Evolutionary conservation across 2,329 filamentous ascomycete genomes (phyloP), one percentile per base, ranked within the genome.

Genomic region (Lasiodiplodia sp.): DNA sequence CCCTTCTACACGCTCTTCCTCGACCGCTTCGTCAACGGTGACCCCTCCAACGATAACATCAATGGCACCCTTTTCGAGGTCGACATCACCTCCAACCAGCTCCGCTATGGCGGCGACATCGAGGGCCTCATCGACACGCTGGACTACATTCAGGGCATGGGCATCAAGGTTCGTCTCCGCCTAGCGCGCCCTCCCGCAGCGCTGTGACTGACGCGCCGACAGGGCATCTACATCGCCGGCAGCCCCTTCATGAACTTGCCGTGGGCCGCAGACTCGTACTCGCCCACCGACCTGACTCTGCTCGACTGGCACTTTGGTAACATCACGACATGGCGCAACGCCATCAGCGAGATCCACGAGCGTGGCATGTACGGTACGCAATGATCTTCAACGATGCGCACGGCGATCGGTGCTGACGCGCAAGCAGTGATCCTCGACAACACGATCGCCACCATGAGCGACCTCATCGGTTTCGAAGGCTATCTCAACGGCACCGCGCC

Each of bases 1-100:
- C 89, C 89, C 0, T 87, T 90, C 73, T 91, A 91, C 75, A 89
- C 87, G 10, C 79, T 91, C 56, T 89, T 89, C 74, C 77, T 89
- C 12, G 88, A 91, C 75, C 82, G 87, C 69, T 91, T 86, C 72
- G 87, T 89, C 52, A 90, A 91, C 72, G 88, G 88, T 23, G 86
- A 91, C 72, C 88, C 88, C 8, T 82, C 81, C 2, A 91, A 91
- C 73, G 88, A 91, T 74, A 85, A 90, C 72, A 84, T 84, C 53
- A 90, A 90, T 74, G 85, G 82, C 11, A 89, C 88, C 0, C 71
- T 82, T 3, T 90, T 86, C 76, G 88, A 90, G 72, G 86, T 88
- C 75, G 88, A 90, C 73, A 76, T 84, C 68, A 83, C 82, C 72
- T 86, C 84, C 69, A 90, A 86, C 67, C 87, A 90, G 74, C 85